These are phyloP conservation scores for Rubroboletus satanas DNA, from an alignment of 768 basidiomycete genomes.

Conservation along the genomic window DNA sequence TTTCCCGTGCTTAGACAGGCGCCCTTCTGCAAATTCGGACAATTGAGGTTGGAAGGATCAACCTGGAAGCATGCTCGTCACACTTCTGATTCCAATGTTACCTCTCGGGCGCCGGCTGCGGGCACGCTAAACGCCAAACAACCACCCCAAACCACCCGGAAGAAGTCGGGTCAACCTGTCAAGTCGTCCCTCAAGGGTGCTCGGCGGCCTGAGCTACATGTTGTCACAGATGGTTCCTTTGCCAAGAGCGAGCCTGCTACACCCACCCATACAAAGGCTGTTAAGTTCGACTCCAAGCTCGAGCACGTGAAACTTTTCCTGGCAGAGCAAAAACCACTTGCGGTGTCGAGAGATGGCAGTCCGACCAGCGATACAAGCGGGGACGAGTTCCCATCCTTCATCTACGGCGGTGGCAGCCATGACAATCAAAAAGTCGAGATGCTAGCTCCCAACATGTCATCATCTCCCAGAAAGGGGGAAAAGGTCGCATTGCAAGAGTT, in stretches of 20 bases:
- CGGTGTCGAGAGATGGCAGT: constrained; percentile 87
- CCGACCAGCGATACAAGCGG: constrained; percentile 81
- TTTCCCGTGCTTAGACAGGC: constrained; percentile 23
- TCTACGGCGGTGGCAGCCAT: constrained; percentile 46
- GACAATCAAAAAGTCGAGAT: constrained; percentile 48
- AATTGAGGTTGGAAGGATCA: constrained; percentile 26
- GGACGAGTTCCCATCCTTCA: constrained; percentile 73
- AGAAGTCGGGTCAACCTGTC: constrained; percentile 92
- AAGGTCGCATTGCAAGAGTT: constrained; percentile 56
- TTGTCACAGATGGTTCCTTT: constrained; percentile 45
- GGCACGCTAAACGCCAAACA: neutral
- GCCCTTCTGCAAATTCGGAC: constrained; percentile 18
- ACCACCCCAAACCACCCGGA: constrained; percentile 53
- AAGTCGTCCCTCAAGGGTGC: constrained; percentile 85
- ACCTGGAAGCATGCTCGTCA: constrained; percentile 19
- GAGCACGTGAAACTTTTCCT: constrained; percentile 95
- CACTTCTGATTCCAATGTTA: constrained; percentile 19
- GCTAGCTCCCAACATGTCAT: constrained; percentile 66
- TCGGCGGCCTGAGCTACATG: constrained; percentile 49
- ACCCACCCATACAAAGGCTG: constrained; percentile 74
- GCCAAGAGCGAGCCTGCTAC: constrained; percentile 79
- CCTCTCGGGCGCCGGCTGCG: neutral
- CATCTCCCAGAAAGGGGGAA: constrained; percentile 33
- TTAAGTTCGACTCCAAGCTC: constrained; percentile 89
- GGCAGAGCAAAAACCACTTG: constrained; percentile 90